Evolutionary conservation across 768 basidiomycete species (phyloP), one percentile per base, ranked within the genome.

Genomic region (Pulveroboletus sp.): DNA sequence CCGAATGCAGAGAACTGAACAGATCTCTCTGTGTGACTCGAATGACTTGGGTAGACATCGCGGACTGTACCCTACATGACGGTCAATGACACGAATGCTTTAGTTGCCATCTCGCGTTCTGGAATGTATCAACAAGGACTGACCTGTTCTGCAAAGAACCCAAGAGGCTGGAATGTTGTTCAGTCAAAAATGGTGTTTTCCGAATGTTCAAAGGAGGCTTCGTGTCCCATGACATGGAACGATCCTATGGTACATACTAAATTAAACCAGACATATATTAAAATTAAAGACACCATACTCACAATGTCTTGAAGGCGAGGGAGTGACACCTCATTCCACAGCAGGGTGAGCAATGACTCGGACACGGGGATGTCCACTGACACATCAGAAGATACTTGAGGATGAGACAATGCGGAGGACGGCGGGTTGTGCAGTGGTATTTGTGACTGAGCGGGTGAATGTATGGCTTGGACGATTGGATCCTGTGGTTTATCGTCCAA

Each of bases 401-500:
- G 17, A 27, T 20, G 43, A 41, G 42, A 38, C n/a, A 11, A 35
- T 20, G 37, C 13, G 2, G 24, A 45, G 23, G 52, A 44, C 0
- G 17, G 19, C 13, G 43, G 27, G 9, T 39, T 9, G 43, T 33
- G 37, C 12, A 12, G 24, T 38, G 50, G 32, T 13, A 24, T 29
- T 43, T 24, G 29, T 36, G 33, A 25, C 11, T 29, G 45, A 27
- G 19, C 16, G 13, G 35, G 38, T 21, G 31, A 66, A 53, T 72
- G 74, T 20, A 87, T 52, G 16, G 73, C 68, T 36, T 85, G 81
- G 64, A 90, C 70, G 53, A 90, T 87, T 2, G 87, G 88, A 62
- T 91, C 83, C 60, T 90, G 88, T 3, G 88, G 87, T 53, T 77
- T 80, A 50, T 89, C 78, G n/a, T 74, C 68, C 38, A 91, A 67